These are phyloP conservation scores for Solanum tarijense DNA, from an alignment of 257 asterid species.

Conservation along the genomic window DNA sequence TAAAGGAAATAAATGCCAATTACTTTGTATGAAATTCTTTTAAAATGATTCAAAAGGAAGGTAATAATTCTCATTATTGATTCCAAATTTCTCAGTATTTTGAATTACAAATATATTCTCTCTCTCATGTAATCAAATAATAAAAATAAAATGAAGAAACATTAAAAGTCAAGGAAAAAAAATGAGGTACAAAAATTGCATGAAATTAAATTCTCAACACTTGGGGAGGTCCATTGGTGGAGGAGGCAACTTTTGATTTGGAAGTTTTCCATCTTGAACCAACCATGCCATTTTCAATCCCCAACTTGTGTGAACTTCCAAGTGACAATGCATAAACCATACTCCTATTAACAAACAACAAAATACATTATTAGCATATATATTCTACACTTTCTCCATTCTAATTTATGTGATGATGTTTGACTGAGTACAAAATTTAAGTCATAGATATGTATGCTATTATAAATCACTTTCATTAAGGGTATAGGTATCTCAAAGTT, in stretches of 20 bases:
- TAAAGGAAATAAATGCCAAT: background rate
- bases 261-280: slow-evolving; percentile 34
- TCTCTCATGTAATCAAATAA: background rate
- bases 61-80: background rate
- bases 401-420: no score
- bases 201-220: slow-evolving; percentile 11
- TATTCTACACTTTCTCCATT: fast-evolving
- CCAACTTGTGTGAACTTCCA: background rate
- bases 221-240: background rate
- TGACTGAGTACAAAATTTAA: background rate
- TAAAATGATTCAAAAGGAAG: background rate
- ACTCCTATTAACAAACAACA: background rate
- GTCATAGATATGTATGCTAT: background rate
- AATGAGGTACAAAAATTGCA: background rate
- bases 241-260: slow-evolving; percentile 22
- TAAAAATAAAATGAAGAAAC: background rate
- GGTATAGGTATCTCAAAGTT: background rate
- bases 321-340: background rate
- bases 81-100: background rate
- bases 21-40: background rate
- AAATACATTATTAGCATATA: background rate
- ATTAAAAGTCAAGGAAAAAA: background rate
- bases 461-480: background rate
- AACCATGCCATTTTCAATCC: background rate
- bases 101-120: background rate